Percentiles rank a stretch among this genome's conserved stretches.
Conservation (phyloP, 176 grass and related monocot genomes). For the Zea mays region DNA sequence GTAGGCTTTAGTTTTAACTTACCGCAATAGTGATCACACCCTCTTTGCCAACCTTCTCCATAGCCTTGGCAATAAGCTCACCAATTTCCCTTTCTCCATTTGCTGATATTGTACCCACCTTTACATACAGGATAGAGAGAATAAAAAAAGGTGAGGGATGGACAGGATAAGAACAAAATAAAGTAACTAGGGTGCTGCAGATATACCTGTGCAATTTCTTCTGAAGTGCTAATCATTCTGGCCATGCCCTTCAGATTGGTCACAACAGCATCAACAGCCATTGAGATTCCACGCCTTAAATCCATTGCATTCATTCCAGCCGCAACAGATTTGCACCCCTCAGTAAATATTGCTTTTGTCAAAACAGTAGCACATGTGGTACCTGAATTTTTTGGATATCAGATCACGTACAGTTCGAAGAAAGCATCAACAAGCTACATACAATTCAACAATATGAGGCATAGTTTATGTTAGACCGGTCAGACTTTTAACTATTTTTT, state of each 20-base stretch:
- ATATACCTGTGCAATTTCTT: constrained; percentile 92
- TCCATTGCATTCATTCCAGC: constrained; percentile 99
- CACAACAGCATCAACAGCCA: constrained; percentile 97
- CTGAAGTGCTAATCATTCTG: constrained; percentile 92
- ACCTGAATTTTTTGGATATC: constrained; percentile 48
- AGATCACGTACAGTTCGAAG: background rate
- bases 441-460: background rate
- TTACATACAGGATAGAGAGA: constrained; percentile 20
- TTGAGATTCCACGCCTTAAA: constrained; percentile 91
- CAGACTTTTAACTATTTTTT: background rate
- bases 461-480: background rate
- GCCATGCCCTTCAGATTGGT: constrained; percentile 85
- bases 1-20: constrained; percentile 35
- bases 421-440: background rate
- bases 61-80: constrained; percentile 96
- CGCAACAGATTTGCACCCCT: constrained; percentile 95
- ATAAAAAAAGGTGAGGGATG: background rate
- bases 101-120: constrained; percentile 98
- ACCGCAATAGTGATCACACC: constrained; percentile 95
- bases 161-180: constrained; percentile 36
- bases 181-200: constrained; percentile 37
- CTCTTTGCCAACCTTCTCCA: constrained; percentile 99
- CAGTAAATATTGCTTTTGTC: constrained; percentile 88
- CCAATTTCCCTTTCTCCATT: constrained; percentile 99
- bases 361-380: constrained; percentile 97